Conservation (phyloP, 768 basidiomycete genomes). For the Collybia sp. region DNA sequence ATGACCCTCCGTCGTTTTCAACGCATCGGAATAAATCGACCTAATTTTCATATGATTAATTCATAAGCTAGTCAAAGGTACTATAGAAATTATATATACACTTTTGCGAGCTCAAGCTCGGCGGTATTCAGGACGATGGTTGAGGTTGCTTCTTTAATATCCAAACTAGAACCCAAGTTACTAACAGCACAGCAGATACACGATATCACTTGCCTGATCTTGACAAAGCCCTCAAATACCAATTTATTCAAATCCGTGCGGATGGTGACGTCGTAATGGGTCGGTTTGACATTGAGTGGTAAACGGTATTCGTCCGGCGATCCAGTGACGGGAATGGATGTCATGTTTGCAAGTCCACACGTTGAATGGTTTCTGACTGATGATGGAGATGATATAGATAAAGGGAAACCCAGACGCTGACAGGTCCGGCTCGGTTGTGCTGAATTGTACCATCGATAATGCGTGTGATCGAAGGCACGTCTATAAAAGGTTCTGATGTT, state of each 20-base stretch:
- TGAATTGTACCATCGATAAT: background rate
- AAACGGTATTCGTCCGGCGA: slow-evolving; percentile 48
- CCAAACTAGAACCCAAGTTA: slow-evolving; percentile 38
- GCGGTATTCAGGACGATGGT: slow-evolving; percentile 62
- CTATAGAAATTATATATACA: slow-evolving; percentile 23
- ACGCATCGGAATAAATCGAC: slow-evolving; percentile 49
- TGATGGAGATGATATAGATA: slow-evolving; percentile 7
- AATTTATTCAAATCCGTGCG: slow-evolving; percentile 79
- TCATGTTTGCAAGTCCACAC: slow-evolving; percentile 18
- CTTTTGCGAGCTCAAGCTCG: slow-evolving; percentile 52
- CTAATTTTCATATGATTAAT: slow-evolving; percentile 13
- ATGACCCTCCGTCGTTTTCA: slow-evolving; percentile 41
- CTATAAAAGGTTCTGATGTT: background rate
- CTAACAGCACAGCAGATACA: slow-evolving; percentile 14
- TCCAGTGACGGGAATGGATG: slow-evolving; percentile 13
- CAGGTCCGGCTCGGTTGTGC: background rate
- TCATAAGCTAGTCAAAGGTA: background rate
- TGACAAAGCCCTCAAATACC: slow-evolving; percentile 73
- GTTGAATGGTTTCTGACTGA: slow-evolving; percentile 10
- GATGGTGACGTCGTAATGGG: slow-evolving; percentile 75
- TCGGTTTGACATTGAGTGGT: slow-evolving; percentile 61
- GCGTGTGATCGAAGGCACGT: background rate
- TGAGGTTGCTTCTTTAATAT: slow-evolving; percentile 58
- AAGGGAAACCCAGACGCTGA: slow-evolving; percentile 4
- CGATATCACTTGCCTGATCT: slow-evolving; percentile 43